A percentile compares a stretch with the other conserved stretches of the same genome.
phyloP scores from a whole-genome alignment of 352 stramenopile species.

The Thraustochytrium sp. region DNA sequence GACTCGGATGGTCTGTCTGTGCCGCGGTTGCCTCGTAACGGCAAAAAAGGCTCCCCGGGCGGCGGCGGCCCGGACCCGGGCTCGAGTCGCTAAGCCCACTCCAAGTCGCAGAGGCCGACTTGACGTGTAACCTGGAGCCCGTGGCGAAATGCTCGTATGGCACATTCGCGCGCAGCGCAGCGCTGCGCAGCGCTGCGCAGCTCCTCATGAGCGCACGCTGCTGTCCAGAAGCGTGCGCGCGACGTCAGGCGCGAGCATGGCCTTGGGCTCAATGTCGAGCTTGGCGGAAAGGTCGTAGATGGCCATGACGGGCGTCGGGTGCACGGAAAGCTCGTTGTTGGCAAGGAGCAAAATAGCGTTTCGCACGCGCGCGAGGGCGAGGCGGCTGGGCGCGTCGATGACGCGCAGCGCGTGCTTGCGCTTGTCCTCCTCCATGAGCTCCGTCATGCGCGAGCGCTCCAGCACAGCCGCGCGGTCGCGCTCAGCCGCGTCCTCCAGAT shows the following conservation, averaged over 20 bases:
- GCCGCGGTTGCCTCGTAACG: no score
- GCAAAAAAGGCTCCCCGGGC: no score
- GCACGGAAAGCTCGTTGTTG: constrained; percentile 78
- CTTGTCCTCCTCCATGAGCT: constrained; percentile 82
- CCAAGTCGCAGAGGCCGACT: no score
- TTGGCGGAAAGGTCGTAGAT: constrained; percentile 65
- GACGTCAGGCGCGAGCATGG: constrained; percentile 19
- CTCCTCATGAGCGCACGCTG: background rate
- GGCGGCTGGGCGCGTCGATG: constrained; percentile 68
- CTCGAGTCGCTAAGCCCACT: no score
- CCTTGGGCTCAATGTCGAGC: background rate
- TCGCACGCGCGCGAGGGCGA: constrained; percentile 73
- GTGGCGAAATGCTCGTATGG: no score
- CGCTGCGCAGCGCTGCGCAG: no score
- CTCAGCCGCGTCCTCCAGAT: constrained; percentile 47
- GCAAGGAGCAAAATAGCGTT: constrained; percentile 78
- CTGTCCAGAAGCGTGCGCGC: background rate
- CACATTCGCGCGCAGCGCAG: no score
- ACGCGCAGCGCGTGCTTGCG: constrained; percentile 67
- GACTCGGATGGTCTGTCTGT: no score
- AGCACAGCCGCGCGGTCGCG: constrained; percentile 57
- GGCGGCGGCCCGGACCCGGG: no score
- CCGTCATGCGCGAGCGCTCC: constrained; percentile 62
- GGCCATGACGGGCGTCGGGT: constrained; percentile 78
- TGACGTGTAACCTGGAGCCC: no score